These are phyloP conservation scores for Rhodotorula babjevae DNA, from an alignment of 768 basidiomycete species.

Conservation along the genomic window DNA sequence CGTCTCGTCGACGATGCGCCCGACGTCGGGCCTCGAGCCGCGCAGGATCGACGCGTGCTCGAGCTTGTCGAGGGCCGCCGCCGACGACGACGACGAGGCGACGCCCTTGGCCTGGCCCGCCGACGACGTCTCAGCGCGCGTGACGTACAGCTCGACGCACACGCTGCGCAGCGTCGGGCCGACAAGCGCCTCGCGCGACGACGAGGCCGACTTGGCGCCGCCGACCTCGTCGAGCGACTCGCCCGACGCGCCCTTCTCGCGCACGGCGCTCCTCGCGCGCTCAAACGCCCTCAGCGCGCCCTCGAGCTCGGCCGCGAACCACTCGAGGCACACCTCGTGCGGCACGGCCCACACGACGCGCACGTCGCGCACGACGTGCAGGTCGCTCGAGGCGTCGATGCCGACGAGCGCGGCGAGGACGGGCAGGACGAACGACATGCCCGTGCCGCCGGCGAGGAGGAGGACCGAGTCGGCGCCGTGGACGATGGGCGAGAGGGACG, in stretches of 20 bases:
- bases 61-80: background rate
- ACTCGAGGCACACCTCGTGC: background rate
- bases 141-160: background rate
- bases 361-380: background rate
- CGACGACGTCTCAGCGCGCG: too few relatives aligned
- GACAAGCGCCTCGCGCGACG: background rate
- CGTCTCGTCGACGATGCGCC: constrained; percentile 31
- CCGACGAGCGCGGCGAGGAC: background rate
- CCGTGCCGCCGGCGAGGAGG: constrained; percentile 47
- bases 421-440: constrained; percentile 39
- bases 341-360: constrained; percentile 12
- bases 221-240: background rate
- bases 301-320: background rate
- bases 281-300: background rate
- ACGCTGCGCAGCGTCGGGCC: background rate
- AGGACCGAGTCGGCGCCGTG: constrained; percentile 41
- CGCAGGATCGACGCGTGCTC: background rate
- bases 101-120: background rate
- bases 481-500: background rate
- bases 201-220: background rate
- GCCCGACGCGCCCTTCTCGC: background rate
- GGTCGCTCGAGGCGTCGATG: background rate
- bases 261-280: background rate
- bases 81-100: background rate
- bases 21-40: constrained; percentile 40